A percentile compares a stretch with the other conserved stretches of the same genome.
phyloP scores from a whole-genome alignment of 306 rosid species.

The Lathyrus sativus region DNA sequence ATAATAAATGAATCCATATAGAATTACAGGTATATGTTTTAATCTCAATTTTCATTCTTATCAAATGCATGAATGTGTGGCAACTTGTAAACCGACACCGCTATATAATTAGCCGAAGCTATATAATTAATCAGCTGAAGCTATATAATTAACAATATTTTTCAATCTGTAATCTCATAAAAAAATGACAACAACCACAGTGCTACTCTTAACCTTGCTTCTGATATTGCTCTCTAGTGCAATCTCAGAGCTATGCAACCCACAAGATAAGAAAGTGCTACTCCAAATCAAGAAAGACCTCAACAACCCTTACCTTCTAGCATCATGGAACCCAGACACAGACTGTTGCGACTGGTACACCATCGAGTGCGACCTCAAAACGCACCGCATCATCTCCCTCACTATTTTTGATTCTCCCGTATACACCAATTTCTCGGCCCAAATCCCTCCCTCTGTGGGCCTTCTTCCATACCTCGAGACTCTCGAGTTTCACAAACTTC shows the following conservation, averaged over 20 bases:
- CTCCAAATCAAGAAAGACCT: constrained; percentile 63
- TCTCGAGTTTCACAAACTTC: constrained; percentile 61
- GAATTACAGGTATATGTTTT: too few relatives aligned
- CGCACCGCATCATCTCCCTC: constrained; percentile 66
- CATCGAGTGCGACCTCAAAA: constrained; percentile 46
- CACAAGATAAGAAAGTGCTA: constrained; percentile 60
- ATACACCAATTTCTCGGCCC: constrained; percentile 45
- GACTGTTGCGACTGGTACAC: constrained; percentile 74
- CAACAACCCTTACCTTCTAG: constrained; percentile 60
- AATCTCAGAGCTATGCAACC: constrained; percentile 56
- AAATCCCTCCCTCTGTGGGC: constrained; percentile 68
- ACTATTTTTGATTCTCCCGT: constrained; percentile 23
- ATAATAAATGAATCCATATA: too few relatives aligned
- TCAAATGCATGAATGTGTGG: too few relatives aligned
- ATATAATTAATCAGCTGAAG: too few relatives aligned
- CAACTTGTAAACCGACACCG: too few relatives aligned
- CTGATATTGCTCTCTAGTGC: constrained; percentile 22
- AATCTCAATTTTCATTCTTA: too few relatives aligned
- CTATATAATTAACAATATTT: too few relatives aligned
- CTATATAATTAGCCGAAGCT: too few relatives aligned
- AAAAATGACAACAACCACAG: not conserved
- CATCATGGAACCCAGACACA: constrained; percentile 58
- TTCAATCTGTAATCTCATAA: too few relatives aligned
- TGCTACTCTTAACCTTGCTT: constrained; percentile 2
- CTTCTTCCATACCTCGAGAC: constrained; percentile 47